Percentiles rank a stretch among this genome's conserved stretches.
Evolutionary conservation across 2,329 filamentous ascomycete genomes (phyloP).

Genomic region (Colletotrichum euphorbiae): DNA sequence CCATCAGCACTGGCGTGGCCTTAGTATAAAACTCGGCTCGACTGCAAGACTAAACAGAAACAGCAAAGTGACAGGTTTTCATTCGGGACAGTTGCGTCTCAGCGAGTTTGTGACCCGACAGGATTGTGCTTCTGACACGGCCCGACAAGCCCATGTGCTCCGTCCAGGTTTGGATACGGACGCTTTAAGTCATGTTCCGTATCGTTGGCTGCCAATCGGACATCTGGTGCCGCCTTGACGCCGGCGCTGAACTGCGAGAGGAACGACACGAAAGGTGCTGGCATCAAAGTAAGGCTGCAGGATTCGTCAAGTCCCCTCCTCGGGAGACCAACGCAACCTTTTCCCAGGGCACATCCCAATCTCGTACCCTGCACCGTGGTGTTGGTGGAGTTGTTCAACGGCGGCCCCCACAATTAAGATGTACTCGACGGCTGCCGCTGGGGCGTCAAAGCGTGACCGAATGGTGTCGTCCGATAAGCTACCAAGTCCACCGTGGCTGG

Average conservation of each 20-base stretch:
- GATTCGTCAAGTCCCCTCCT: slow-evolving; percentile 6
- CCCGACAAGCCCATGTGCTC: slow-evolving; percentile 1
- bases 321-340: slow-evolving; percentile 1
- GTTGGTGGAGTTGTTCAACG: slow-evolving; percentile 7
- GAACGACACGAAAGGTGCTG: background rate
- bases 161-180: background rate
- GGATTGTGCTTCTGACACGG: background rate
- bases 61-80: too few species aligned
- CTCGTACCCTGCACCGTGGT: slow-evolving; percentile 20
- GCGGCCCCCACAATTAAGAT: slow-evolving; percentile 4
- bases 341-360: slow-evolving; percentile 31
- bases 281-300: background rate
- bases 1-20: too few species aligned
- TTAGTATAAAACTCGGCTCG: background rate
- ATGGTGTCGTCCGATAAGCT: background rate
- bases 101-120: background rate
- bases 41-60: too few species aligned
- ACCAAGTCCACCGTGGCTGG: slow-evolving; percentile 10
- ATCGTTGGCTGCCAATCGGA: background rate
- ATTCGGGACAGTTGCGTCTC: background rate
- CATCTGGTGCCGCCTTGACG: background rate
- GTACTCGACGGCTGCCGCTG: slow-evolving; percentile 12
- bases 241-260: background rate
- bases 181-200: background rate
- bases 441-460: slow-evolving; percentile 4